Conservation (phyloP, 768 basidiomycete genomes). For the Coprinellus aureogranulatus region DNA sequence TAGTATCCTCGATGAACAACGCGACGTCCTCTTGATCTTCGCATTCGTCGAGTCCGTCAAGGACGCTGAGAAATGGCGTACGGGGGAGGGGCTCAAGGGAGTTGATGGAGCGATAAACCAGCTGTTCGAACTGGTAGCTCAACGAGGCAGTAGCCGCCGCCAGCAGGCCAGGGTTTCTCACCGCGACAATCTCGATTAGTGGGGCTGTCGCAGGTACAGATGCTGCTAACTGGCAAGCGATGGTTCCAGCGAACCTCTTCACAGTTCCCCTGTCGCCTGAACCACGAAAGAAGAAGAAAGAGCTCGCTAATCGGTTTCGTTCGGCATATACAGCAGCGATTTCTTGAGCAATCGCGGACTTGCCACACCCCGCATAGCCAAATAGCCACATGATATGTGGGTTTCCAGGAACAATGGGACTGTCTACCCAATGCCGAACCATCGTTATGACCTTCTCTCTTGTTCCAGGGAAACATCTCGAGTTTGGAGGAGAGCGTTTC, state of each 20-base stretch:
- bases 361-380: background rate
- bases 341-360: too few species aligned
- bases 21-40: background rate
- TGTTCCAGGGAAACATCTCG: background rate
- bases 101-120: background rate
- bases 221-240: background rate
- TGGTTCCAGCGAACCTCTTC: background rate
- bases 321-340: too few species aligned
- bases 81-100: background rate
- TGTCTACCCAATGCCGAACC: background rate
- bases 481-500: background rate
- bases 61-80: background rate
- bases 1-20: background rate
- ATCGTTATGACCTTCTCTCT: background rate
- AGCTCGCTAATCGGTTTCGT: too few species aligned
- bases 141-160: background rate
- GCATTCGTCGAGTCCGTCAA: too few species aligned
- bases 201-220: background rate
- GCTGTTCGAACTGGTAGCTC: background rate
- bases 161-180: background rate
- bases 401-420: background rate
- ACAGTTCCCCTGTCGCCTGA: background rate
- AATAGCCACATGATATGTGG: background rate
- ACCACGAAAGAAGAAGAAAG: background rate
- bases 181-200: background rate